These are phyloP conservation scores for Cryptosporidium tyzzeri DNA, from an alignment of 169 alveolate species.

Conservation along the genomic window DNA sequence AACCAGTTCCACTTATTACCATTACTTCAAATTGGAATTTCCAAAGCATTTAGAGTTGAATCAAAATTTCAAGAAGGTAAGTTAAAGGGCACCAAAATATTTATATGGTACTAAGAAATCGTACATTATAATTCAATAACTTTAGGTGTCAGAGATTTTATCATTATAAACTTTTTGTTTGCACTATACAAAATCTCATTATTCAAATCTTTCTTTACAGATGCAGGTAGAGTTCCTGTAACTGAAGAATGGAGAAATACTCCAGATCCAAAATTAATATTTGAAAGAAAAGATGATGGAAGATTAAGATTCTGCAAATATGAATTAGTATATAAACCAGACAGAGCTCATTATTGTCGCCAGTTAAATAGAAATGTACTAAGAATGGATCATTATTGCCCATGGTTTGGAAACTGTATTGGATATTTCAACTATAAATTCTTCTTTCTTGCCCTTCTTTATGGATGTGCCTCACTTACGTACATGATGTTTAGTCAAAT, in stretches of 20 bases:
- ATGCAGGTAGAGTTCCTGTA: constrained; percentile 71
- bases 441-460: constrained; percentile 80
- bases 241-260: constrained; percentile 76
- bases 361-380: constrained; percentile 55
- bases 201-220: constrained; percentile 62
- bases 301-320: constrained; percentile 74
- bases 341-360: constrained; percentile 70
- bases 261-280: constrained; percentile 62
- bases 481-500: constrained; percentile 6
- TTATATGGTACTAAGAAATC: not conserved
- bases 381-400: constrained; percentile 74
- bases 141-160: constrained; percentile 51
- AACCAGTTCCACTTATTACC: constrained; percentile 61
- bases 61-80: constrained; percentile 64
- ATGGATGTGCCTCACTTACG: constrained; percentile 50
- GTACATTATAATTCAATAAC: not conserved
- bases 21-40: constrained; percentile 51
- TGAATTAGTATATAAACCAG: constrained; percentile 73
- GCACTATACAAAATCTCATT: constrained; percentile 39
- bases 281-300: constrained; percentile 71
- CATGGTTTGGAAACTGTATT: constrained; percentile 75
- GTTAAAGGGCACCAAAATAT: not conserved
- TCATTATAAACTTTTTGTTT: constrained; percentile 43
- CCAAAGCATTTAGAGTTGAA: constrained; percentile 50
- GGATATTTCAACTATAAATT: constrained; percentile 74